phyloP scores from a whole-genome alignment of 257 asterid genomes.

The Marsdenia floribunda region DNA sequence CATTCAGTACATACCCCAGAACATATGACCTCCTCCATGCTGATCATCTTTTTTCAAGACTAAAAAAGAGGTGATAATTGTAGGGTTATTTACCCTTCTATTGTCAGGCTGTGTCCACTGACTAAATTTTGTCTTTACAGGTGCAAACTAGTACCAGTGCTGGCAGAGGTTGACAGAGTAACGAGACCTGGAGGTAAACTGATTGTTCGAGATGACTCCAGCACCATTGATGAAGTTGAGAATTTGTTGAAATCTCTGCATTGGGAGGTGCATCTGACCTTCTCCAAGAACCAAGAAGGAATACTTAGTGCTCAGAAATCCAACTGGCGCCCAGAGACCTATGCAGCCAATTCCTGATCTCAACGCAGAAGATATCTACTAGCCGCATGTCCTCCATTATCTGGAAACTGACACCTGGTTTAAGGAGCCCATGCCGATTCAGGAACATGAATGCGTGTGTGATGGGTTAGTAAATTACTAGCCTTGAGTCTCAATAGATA shows the following conservation, averaged over 20 bases:
- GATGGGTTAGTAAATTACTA: not conserved
- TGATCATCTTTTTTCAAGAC: conserved; percentile 72
- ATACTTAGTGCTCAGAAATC: conserved; percentile 69
- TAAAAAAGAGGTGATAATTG: conserved; percentile 52
- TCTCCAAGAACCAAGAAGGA: conserved; percentile 50
- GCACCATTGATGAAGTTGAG: conserved; percentile 47
- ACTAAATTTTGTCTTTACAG: conserved; percentile 29
- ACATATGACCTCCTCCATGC: conserved; percentile 82
- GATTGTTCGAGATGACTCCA: conserved; percentile 59
- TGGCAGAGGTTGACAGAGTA: conserved; percentile 80
- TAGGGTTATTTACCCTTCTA: not conserved
- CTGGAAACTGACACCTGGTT: not conserved
- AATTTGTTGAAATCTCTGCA: conserved; percentile 65
- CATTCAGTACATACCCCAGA: conserved; percentile 87
- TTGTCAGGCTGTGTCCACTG: not conserved
- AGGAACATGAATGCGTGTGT: conserved; percentile 2
- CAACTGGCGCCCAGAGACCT: conserved; percentile 60
- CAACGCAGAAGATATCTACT: not conserved
- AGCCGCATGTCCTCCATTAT: not conserved
- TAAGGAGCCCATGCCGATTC: not conserved
- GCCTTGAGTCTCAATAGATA: not conserved
- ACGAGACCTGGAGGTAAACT: conserved; percentile 75
- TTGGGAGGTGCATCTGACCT: conserved; percentile 63
- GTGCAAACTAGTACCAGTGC: conserved; percentile 51
- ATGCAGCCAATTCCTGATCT: conserved; percentile 9